Base-by-base conservation (phyloP, 2,329 filamentous ascomycete genomes). In the Trichoderma breve region DNA sequence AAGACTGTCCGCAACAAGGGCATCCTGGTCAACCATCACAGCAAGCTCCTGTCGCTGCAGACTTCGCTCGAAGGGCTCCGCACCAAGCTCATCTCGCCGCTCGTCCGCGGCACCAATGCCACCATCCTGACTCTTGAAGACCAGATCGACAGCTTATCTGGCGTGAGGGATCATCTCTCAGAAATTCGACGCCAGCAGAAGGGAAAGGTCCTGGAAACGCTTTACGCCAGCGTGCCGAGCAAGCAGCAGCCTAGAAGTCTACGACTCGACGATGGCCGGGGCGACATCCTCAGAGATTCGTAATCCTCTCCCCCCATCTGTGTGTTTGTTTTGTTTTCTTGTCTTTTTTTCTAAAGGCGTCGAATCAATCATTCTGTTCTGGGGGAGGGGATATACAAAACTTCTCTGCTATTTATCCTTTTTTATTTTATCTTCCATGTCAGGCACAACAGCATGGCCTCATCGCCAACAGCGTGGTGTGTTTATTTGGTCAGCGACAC, bases 1-100 rank as follows among this genome's bases (percentile, higher is more conserved):
- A 92, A 92, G 77, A 97, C 95, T 1, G 90, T 97, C 28, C 89
- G 90, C 73, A 97, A 98, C 83, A 98, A 98, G 82, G 89, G 90
- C 74, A 87, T 97, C 43, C 87, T 98, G 9, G 90, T 96, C 74
- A 92, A 94, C 77, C 95, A 98, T 81, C 96, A 97, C 77, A 90
- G 92, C 73, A 92, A 93, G 74, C 88, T 98, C 51, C 86, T 96
- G 69, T 92, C 92, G 3, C 87, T 98, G 53, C 96, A 97, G 80
- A 91, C 93, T 12, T 95, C 93, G 76, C 88, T 98, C 18, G 95
- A 98, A 83, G 91, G 87, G n/a, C 84, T 97, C 61, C 86, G 95
- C 43, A 87, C 92, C 74, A 96, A 95, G 80, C 86, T 98, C 21
- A 92, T 97, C 53, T 93, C 90, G 68, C 95, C 95, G 18, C 86